A percentile compares a stretch with the other conserved stretches of the same genome.
These are phyloP conservation scores for Aspergillus sclerotioniger DNA, from an alignment of 495 filamentous ascomycete species.

Conservation along the genomic window DNA sequence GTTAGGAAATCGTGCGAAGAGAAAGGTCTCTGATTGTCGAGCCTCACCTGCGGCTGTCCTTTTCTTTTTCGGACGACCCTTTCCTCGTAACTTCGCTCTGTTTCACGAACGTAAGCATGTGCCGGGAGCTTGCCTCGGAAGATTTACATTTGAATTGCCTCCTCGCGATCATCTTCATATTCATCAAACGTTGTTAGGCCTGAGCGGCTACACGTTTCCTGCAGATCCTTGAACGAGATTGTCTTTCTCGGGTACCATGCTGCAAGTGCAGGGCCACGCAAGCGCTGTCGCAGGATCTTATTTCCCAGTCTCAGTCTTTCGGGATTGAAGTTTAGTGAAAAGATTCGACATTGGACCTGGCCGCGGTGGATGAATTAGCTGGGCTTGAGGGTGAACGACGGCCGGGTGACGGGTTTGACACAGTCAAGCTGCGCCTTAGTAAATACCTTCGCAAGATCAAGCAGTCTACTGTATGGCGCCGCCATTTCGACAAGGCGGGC, in stretches of 20 bases:
- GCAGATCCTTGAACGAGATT: constrained; percentile 66
- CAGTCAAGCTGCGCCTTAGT: not conserved
- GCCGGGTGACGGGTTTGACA: not conserved
- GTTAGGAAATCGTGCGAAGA: not conserved
- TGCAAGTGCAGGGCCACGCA: constrained; percentile 72
- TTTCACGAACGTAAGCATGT: constrained; percentile 5
- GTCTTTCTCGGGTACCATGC: constrained; percentile 82
- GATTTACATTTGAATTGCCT: constrained; percentile 66
- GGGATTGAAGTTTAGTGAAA: constrained; percentile 88
- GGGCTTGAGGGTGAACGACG: not conserved
- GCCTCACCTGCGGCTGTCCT: constrained; percentile 61
- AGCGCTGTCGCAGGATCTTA: constrained; percentile 80
- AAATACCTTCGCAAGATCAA: constrained; percentile 76
- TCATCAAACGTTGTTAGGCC: constrained; percentile 68
- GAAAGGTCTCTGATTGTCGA: not conserved
- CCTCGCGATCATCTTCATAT: constrained; percentile 72
- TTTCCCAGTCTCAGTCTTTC: constrained; percentile 75
- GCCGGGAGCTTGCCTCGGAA: not conserved
- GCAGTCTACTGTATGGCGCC: constrained; percentile 65
- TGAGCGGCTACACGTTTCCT: constrained; percentile 47
- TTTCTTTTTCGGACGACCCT: constrained; percentile 92
- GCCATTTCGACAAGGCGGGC: constrained; percentile 53
- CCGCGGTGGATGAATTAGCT: not conserved
- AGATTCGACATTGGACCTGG: constrained; percentile 86
- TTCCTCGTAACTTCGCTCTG: constrained; percentile 75